These are phyloP conservation scores for Physcia stellaris DNA, from an alignment of 495 filamentous ascomycete species.

Conservation along the genomic window DNA sequence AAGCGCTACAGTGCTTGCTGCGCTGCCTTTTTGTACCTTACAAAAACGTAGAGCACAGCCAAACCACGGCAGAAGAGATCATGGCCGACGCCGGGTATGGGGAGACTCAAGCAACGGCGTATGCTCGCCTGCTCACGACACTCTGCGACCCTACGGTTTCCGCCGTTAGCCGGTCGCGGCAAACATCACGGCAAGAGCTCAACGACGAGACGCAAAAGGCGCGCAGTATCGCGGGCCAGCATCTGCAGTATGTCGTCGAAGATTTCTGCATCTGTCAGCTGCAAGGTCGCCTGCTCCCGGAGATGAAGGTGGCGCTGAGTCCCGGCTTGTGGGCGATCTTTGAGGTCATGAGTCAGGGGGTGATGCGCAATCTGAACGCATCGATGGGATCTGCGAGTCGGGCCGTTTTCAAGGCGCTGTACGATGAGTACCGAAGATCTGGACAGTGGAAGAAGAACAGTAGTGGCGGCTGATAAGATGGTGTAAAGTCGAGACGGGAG, in stretches of 20 bases:
- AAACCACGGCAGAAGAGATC: constrained; percentile 12
- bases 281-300: constrained; percentile 34
- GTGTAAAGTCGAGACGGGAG: no score
- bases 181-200: constrained; percentile 31
- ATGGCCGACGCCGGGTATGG: constrained; percentile 32
- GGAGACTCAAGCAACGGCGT: constrained; percentile 42
- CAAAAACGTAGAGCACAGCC: constrained; percentile 28
- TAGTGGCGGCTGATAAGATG: no score
- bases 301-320: constrained; percentile 53
- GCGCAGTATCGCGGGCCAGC: constrained; percentile 58
- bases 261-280: constrained; percentile 58
- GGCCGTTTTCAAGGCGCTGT: constrained; percentile 59
- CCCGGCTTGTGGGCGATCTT: constrained; percentile 60
- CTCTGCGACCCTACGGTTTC: constrained; percentile 70
- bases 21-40: constrained; percentile 45
- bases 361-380: constrained; percentile 51
- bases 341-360: constrained; percentile 51
- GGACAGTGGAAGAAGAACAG: background rate
- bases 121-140: constrained; percentile 57
- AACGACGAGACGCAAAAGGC: constrained; percentile 66
- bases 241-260: constrained; percentile 59
- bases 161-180: constrained; percentile 41
- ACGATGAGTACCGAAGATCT: constrained; percentile 11
- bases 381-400: constrained; percentile 53
- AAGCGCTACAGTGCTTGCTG: constrained; percentile 49